A percentile compares a stretch with the other conserved stretches of the same genome.
Evolutionary conservation across 2,329 filamentous ascomycete species (phyloP).

Genomic region (Albophoma yamanashiensis): DNA sequence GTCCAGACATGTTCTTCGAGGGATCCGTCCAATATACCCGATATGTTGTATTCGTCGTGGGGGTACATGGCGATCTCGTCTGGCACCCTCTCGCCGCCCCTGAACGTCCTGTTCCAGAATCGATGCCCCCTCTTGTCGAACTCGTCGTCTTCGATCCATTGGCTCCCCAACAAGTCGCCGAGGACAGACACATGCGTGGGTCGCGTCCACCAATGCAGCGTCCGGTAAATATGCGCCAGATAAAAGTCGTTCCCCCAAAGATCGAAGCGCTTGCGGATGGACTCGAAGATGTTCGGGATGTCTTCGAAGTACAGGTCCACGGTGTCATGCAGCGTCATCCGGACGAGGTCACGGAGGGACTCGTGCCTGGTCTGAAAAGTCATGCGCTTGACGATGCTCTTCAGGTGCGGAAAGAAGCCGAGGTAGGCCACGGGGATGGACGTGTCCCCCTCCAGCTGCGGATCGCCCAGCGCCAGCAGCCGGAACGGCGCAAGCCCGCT

Average conservation of each 20-base stretch:
- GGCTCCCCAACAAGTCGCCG: slow-evolving; percentile 85
- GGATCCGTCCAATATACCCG: slow-evolving; percentile 35
- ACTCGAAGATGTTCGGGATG: slow-evolving; percentile 54
- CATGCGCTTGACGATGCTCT: slow-evolving; percentile 32
- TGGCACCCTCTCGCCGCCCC: slow-evolving; percentile 52
- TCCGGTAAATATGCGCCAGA: slow-evolving; percentile 83
- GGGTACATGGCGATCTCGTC: slow-evolving; percentile 42
- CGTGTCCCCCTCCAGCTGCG: slow-evolving; percentile 86
- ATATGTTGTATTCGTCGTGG: slow-evolving; percentile 34
- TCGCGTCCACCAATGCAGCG: slow-evolving; percentile 68
- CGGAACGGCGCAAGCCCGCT: slow-evolving; percentile 60
- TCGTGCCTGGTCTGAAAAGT: slow-evolving; percentile 34
- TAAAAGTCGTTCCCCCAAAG: slow-evolving; percentile 92
- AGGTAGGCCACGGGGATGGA: slow-evolving; percentile 56
- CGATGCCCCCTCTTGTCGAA: slow-evolving; percentile 63
- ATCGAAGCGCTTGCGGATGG: slow-evolving; percentile 70
- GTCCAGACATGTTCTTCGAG: slow-evolving; percentile 49
- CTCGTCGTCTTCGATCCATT: slow-evolving; percentile 84
- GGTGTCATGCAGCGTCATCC: slow-evolving; percentile 44
- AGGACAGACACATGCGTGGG: slow-evolving; percentile 85
- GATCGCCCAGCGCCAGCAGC: slow-evolving; percentile 79
- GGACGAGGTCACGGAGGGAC: slow-evolving; percentile 40
- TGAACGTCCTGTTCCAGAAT: slow-evolving; percentile 75
- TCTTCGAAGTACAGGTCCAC: slow-evolving; percentile 57
- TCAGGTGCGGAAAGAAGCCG: slow-evolving; percentile 42